These are phyloP conservation scores for Ulota crispa DNA, from an alignment of 225 moss, liverwort and hornwort genomes.

Conservation along the genomic window DNA sequence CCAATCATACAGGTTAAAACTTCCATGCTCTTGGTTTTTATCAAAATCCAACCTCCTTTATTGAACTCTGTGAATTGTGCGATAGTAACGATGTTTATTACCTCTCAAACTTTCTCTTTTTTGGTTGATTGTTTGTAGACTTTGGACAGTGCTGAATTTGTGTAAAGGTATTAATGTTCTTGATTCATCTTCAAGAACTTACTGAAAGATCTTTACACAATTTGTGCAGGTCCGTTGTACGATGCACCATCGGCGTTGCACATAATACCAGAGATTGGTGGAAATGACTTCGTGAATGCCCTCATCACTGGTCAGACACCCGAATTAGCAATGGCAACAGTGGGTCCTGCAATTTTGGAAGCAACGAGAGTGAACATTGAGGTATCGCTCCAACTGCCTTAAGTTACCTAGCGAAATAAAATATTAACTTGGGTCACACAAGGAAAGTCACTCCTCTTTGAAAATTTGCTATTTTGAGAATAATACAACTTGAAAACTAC, in stretches of 20 bases:
- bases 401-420: not conserved
- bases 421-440: not conserved
- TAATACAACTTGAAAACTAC: not conserved
- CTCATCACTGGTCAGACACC: not conserved
- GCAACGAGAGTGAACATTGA: conserved; percentile 30
- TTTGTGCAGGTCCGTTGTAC: conserved; percentile 28
- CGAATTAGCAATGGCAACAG: conserved; percentile 19
- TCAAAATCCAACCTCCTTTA: not conserved
- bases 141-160: too few relatives aligned
- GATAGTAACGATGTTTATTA: not conserved
- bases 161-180: too few relatives aligned
- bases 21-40: not conserved
- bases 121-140: too few relatives aligned
- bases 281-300: conserved; percentile 37
- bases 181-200: not conserved
- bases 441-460: not conserved
- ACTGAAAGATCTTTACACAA: not conserved
- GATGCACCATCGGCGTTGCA: conserved; percentile 23
- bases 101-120: too few relatives aligned
- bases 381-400: conserved; percentile 25
- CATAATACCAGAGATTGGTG: conserved; percentile 42
- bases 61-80: not conserved
- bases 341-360: conserved; percentile 17
- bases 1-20: conserved; percentile 21
- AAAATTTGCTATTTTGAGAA: not conserved